These are phyloP conservation scores for Aspergillus biplanus DNA, from an alignment of 495 filamentous ascomycete species.

Conservation along the genomic window DNA sequence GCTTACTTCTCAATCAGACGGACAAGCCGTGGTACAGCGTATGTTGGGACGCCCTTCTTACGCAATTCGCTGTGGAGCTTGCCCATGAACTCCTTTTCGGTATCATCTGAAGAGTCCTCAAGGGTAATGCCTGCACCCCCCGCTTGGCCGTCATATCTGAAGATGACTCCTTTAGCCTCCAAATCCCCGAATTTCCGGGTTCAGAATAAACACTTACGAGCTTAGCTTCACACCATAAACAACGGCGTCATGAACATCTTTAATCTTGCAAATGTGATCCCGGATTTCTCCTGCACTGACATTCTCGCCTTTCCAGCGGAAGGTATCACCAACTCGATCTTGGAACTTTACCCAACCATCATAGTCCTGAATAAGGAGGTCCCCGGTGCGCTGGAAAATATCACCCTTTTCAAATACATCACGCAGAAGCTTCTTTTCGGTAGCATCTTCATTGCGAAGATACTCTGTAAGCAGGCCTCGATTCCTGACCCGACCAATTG, in stretches of 20 bases:
- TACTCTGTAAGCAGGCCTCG: constrained; percentile 77
- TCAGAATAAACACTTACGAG: constrained; percentile 32
- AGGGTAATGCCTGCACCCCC: constrained; percentile 55
- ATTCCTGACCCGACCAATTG: constrained; percentile 71
- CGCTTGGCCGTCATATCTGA: constrained; percentile 56
- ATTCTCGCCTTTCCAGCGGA: constrained; percentile 95
- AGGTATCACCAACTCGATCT: constrained; percentile 93
- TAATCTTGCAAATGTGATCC: constrained; percentile 51
- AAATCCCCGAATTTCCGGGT: not conserved
- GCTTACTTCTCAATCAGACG: constrained; percentile 55
- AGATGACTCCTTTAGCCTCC: not conserved
- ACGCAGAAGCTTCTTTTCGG: constrained; percentile 74
- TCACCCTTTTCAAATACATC: constrained; percentile 83
- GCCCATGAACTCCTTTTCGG: constrained; percentile 39
- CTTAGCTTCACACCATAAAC: constrained; percentile 54
- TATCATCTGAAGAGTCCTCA: constrained; percentile 34
- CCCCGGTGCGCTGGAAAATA: constrained; percentile 82
- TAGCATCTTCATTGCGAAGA: constrained; percentile 73
- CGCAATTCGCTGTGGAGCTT: constrained; percentile 45
- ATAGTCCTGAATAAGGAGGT: constrained; percentile 71
- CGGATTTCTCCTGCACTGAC: constrained; percentile 76
- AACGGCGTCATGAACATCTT: constrained; percentile 51
- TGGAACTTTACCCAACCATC: constrained; percentile 79
- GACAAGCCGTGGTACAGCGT: constrained; percentile 53
- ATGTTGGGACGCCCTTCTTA: constrained; percentile 53